These are phyloP conservation scores for Cardamine occulta DNA, from an alignment of 345 rosid species.

Conservation along the genomic window DNA sequence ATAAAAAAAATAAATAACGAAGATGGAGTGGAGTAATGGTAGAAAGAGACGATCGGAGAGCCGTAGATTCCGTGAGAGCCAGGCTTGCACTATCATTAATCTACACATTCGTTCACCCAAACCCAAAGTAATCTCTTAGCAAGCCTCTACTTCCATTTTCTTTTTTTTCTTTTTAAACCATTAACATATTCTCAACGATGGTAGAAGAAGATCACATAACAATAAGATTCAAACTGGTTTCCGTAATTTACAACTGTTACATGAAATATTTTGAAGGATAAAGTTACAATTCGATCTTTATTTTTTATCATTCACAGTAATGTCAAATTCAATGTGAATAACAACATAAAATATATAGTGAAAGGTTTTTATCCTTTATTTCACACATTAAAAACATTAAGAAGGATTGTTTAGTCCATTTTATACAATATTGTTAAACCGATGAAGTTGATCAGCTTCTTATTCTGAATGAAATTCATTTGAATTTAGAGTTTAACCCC, in stretches of 20 bases:
- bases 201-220: neutral
- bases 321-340: constrained; percentile 10
- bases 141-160: neutral
- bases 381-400: neutral
- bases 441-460: neutral
- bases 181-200: constrained; percentile 3
- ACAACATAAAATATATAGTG: neutral
- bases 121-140: constrained; percentile 24
- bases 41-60: constrained; percentile 42
- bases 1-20: neutral
- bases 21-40: constrained; percentile 46
- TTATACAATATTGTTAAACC: neutral
- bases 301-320: constrained; percentile 7
- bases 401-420: neutral
- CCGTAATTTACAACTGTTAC: constrained; percentile 22
- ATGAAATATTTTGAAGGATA: neutral
- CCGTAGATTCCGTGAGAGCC: constrained; percentile 59
- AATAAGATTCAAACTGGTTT: neutral
- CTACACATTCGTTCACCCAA: constrained; percentile 20
- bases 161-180: neutral
- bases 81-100: constrained; percentile 54
- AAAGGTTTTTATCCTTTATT: neutral
- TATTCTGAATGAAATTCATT: too few relatives aligned
- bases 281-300: constrained; percentile 1
- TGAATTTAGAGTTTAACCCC: constrained; percentile 5